A percentile compares a stretch with the other conserved stretches of the same genome.
These are phyloP conservation scores for Bipolaris sorokiniana DNA, from an alignment of 2,329 filamentous ascomycete genomes.

Conservation along the genomic window DNA sequence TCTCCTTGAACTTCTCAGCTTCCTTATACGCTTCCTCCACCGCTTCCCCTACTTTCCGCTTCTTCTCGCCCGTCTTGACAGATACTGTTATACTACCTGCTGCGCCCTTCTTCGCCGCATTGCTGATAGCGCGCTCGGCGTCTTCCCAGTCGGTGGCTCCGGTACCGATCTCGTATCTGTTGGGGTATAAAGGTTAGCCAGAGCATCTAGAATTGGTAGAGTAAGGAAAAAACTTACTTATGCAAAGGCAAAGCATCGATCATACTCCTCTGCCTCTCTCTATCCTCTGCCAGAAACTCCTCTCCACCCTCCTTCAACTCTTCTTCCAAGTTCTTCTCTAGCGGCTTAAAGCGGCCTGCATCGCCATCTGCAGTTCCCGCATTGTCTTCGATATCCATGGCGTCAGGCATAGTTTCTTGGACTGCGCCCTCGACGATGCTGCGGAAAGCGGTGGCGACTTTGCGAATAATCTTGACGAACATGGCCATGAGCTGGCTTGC, in stretches of 20 bases:
- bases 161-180: constrained; percentile 55
- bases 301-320: constrained; percentile 85
- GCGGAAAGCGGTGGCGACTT: constrained; percentile 80
- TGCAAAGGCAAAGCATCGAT: constrained; percentile 91
- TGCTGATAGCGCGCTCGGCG: constrained; percentile 73
- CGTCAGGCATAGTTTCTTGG: constrained; percentile 54
- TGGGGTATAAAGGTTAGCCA: constrained; percentile 8
- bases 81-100: constrained; percentile 72
- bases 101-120: constrained; percentile 53
- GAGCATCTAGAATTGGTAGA: background rate
- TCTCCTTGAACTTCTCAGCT: constrained; percentile 44
- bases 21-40: constrained; percentile 56
- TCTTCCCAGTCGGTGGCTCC: constrained; percentile 62
- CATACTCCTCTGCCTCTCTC: constrained; percentile 81
- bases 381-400: constrained; percentile 45
- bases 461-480: constrained; percentile 95
- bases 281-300: constrained; percentile 70
- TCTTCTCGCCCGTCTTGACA: constrained; percentile 76
- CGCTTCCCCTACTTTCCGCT: constrained; percentile 72
- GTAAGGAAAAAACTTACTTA: constrained; percentile 62
- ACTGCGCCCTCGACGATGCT: constrained; percentile 74
- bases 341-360: constrained; percentile 69
- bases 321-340: constrained; percentile 75
- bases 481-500: constrained; percentile 86
- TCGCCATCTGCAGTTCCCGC: constrained; percentile 62